Base-by-base conservation (phyloP, 2,329 filamentous ascomycete species). In the Penicillium sp. region DNA sequence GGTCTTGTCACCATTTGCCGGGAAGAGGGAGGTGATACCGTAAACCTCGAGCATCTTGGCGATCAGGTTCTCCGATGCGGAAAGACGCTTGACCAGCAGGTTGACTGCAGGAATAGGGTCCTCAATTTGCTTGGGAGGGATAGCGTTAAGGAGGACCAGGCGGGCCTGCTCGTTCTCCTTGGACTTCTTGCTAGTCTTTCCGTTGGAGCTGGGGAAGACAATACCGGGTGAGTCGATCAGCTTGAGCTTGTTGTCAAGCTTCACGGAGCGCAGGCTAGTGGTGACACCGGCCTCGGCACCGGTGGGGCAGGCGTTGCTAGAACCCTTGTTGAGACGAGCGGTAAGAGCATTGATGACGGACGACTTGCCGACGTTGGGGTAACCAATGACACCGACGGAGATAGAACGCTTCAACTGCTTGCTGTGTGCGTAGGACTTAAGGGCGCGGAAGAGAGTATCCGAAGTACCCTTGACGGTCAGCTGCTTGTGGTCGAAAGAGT, bases 331-430 rank as follows among this genome's bases (percentile, higher is more conserved):
- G 66, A 96, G 81, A 37, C 91, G 86, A 37, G 90, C 87, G 21
- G 92, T 89, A 55, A 97, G 86, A 16, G 92, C 91, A 75, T 97
- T 97, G 83, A 97, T 96, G 69, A 97, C 92, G 50, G 92, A 96
- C 27, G 92, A 96, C 81, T 97, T 97, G 72, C 93, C 93, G 58
- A 96, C 93, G 73, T 97, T 97, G 68, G 93, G 93, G 75, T 96
- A 97, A 27, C 93, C 93, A 67, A 97, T 96, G 61, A 97, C 91
- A 63, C 93, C 93, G 59, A 97, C 93, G 21, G 91, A 93, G 68
- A 96, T 87, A 53, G 92, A 89, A 55, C 93, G 89, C 82, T 96
- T 96, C 65, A 97, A 81, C 72, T 96, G 88, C 68, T 90, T 90
- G 59, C 85, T 85, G 57, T 91, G 88, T 10, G 93, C 91, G 71